Evolutionary conservation across 192 early-diverging fungal species (phyloP), one percentile per base, ranked within the genome.

Genomic region (Pilaira anomala): DNA sequence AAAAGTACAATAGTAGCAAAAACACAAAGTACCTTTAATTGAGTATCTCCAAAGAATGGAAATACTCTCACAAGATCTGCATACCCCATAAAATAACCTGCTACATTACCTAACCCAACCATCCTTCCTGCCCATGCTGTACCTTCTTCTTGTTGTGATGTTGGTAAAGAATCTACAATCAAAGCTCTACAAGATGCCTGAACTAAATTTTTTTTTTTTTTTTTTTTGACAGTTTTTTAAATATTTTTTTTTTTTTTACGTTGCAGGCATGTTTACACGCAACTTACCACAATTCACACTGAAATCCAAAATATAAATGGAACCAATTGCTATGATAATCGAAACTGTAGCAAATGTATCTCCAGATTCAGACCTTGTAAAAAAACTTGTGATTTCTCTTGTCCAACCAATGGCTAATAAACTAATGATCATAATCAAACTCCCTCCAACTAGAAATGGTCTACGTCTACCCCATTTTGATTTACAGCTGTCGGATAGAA

Each of bases 291-390:
- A 84, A 68, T 98, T 98, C 48, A 98, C 85, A 3, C 92, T 85
- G 80, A 98, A 97, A 80, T 98, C 96, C 19, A 98, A 75, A 9
- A 89, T 60, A 69, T 94, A 98, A 58, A 98, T 93, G 9, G 87
- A 86, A 6, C 73, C 36, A 8, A 98, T 88, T 13, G 92, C 94
- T 49, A 91, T 67, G 26, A 81, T 60, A 29, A 90, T 85, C 3
- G 88, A 78, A 24, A 60, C 42, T 19, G 22, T 60, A 33, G 48
- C 69, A 50, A 56, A 71, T 71, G 49, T 60, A 30, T 46, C 26
- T 50, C 63, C 69, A 1, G 65, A 62, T 9, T 41, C 14, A 19
- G 22, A 19, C 3, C 71, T 74, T 60, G 72, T 62, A 18, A 84
- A 28, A 28, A 52, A 46, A 18, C 18, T 25, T n/a, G 80, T 78